Evolutionary conservation across 208 protist species (phyloP).

Genomic region (Porcisia deanei): DNA sequence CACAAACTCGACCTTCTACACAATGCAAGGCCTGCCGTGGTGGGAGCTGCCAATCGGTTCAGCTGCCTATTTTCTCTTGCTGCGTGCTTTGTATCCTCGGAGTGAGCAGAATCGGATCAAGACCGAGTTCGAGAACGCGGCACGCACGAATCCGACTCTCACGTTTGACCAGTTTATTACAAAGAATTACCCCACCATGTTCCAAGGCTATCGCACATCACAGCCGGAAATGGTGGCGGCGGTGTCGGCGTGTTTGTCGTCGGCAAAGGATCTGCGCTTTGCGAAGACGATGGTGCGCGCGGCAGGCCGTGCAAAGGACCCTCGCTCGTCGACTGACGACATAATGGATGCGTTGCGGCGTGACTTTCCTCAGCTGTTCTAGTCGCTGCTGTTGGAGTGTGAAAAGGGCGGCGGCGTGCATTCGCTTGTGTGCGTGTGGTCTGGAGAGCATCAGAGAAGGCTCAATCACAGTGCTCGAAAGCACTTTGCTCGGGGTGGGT

Average conservation of each 20-base stretch:
- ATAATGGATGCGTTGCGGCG: constrained; percentile 74
- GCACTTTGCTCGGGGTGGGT: background rate
- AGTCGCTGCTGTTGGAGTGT: background rate
- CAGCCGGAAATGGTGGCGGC: constrained; percentile 75
- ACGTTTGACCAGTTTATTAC: constrained; percentile 83
- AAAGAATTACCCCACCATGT: constrained; percentile 65
- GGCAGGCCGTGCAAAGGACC: constrained; percentile 60
- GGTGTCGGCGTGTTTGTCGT: constrained; percentile 62
- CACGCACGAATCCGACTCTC: constrained; percentile 49
- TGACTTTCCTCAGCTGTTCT: constrained; percentile 70
- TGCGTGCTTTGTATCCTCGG: constrained; percentile 60
- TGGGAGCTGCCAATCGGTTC: constrained; percentile 74
- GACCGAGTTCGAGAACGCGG: constrained; percentile 64
- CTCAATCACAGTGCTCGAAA: background rate
- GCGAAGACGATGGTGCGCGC: constrained; percentile 64
- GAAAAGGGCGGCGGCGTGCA: background rate
- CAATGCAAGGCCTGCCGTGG: constrained; percentile 74
- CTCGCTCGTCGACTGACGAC: constrained; percentile 63
- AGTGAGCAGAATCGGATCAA: constrained; percentile 73
- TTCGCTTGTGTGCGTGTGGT: background rate
- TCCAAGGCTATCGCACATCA: constrained; percentile 76
- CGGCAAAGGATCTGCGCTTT: constrained; percentile 64
- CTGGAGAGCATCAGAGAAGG: background rate
- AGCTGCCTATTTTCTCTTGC: constrained; percentile 64
- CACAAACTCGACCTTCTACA: constrained; percentile 55